Base-by-base conservation (phyloP, 148 eudicot species). In the Cornus florida region DNA sequence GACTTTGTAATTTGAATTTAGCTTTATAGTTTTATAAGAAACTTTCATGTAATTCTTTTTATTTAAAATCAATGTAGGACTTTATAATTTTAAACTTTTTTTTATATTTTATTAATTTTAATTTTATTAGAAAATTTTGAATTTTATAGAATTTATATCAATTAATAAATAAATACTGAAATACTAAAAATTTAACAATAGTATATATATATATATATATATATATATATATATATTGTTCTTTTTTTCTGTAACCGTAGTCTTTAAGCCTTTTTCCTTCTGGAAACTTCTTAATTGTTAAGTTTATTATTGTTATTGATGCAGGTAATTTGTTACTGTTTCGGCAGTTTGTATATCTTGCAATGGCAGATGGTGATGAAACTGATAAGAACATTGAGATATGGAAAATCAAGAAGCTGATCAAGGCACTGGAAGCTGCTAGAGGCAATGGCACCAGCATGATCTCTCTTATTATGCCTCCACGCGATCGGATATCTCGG, bases 401-500 rank as follows among this genome's bases (percentile, higher is more conserved):
- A 66, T 82, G 84, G 84, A 82, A 82, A 73, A 82, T 82, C 73
- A 82, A 82, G 41, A 82, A 82, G 39, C 41, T 82, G 70, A 77
- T 82, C 41, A 82, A 77, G 77, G 84, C 77, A 5, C 53, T 82
- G 57, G 84, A 82, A 77, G 84, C 84, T 77, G 84, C 84, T 50
- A 82, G 84, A 56, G 84, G 84, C 69, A 82, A 82, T 67, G 84
- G 84, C 13, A 82, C 84, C 10, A 82, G 84, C 71, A 82, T 82
- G 84, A 82, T 82, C 28, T 82, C 84, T 71, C 84, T 82, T 56
- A 82, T 82, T 67, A 82, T 82, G 80, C 84, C 84, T 76, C 84
- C 84, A 35, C 84, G 84, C 50, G 84, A 82, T 77, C 84, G 77
- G 33, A 56, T 82, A 59, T 76, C 84, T 67, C 73, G 84, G 38